Percentiles rank a stretch among this genome's conserved stretches.
phyloP scores from a whole-genome alignment of 2,329 filamentous ascomycete genomes.

The Microsporum canis region DNA sequence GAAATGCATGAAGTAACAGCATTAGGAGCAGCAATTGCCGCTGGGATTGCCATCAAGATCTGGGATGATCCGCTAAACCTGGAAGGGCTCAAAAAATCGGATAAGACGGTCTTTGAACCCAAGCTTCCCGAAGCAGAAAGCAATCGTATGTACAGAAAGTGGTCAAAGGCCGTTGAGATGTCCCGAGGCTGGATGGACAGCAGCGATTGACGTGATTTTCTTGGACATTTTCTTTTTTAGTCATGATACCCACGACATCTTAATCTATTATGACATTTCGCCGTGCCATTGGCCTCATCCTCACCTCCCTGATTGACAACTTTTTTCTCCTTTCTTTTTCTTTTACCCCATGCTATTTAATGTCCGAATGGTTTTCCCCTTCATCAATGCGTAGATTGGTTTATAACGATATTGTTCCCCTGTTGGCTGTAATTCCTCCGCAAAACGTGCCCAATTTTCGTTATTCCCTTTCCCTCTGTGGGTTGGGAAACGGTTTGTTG shows the following conservation, averaged over 20 bases:
- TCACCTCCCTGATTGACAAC: background rate
- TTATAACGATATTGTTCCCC: background rate
- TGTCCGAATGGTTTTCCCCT: background rate
- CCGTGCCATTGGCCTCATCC: background rate
- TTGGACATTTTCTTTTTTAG: background rate
- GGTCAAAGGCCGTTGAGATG: constrained; percentile 71
- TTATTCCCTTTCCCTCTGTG: background rate
- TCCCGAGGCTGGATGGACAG: constrained; percentile 54
- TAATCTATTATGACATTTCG: background rate
- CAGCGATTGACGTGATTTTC: constrained; percentile 11
- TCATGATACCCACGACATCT: constrained; percentile 1
- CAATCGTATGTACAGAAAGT: constrained; percentile 54
- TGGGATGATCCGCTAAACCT: constrained; percentile 68
- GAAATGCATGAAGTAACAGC: constrained; percentile 86
- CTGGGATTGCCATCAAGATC: constrained; percentile 69
- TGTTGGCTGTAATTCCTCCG: background rate
- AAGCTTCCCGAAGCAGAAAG: constrained; percentile 49
- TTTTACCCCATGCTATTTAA: background rate
- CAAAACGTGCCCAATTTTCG: background rate
- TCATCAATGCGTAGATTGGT: constrained; percentile 2
- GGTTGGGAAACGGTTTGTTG: background rate
- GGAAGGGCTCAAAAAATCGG: constrained; percentile 56
- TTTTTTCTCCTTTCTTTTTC: background rate
- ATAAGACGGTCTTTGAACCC: constrained; percentile 59
- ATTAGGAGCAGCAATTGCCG: constrained; percentile 77